Conservation (phyloP, 805 yeast species). For the Candida cerambycidarum region DNA sequence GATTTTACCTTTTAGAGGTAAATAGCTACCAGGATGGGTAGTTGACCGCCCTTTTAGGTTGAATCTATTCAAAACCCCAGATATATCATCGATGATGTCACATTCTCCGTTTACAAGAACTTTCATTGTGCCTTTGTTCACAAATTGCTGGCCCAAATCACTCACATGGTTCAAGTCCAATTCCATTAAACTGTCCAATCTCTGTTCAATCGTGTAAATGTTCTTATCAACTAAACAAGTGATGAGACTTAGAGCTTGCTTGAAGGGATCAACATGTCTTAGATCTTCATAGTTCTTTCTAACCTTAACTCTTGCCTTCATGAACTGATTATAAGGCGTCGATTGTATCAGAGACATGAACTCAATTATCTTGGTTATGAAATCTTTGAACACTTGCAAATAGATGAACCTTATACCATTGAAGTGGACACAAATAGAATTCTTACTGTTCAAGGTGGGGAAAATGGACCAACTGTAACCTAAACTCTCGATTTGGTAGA, state of each 20-base stretch:
- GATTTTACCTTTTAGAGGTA: constrained; percentile 2
- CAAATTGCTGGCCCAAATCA: constrained; percentile 1
- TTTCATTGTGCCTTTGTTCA: neutral
- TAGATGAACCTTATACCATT: constrained; percentile 52
- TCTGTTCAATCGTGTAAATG: constrained; percentile 53
- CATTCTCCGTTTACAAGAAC: constrained; percentile 13
- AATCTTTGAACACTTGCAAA: constrained; percentile 31
- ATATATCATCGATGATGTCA: constrained; percentile 4
- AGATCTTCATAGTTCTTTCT: constrained; percentile 49
- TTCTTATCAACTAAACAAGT: constrained; percentile 55
- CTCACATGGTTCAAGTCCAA: constrained; percentile 31
- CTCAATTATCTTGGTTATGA: constrained; percentile 23
- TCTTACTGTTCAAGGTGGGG: constrained; percentile 55
- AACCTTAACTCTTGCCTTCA: constrained; percentile 46
- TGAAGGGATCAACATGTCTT: constrained; percentile 43
- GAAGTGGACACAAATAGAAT: constrained; percentile 51
- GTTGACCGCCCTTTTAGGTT: neutral
- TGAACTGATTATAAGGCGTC: constrained; percentile 32
- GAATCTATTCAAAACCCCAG: constrained; percentile 1
- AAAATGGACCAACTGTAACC: constrained; percentile 58
- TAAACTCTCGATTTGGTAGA: constrained; percentile 56
- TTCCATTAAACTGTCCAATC: constrained; percentile 57
- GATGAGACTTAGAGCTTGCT: constrained; percentile 50
- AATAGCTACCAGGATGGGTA: neutral
- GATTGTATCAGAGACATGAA: constrained; percentile 9